Percentiles rank a stretch among this genome's conserved stretches.
phyloP scores from a whole-genome alignment of 2,329 filamentous ascomycete species.

The Apiospora sp. region DNA sequence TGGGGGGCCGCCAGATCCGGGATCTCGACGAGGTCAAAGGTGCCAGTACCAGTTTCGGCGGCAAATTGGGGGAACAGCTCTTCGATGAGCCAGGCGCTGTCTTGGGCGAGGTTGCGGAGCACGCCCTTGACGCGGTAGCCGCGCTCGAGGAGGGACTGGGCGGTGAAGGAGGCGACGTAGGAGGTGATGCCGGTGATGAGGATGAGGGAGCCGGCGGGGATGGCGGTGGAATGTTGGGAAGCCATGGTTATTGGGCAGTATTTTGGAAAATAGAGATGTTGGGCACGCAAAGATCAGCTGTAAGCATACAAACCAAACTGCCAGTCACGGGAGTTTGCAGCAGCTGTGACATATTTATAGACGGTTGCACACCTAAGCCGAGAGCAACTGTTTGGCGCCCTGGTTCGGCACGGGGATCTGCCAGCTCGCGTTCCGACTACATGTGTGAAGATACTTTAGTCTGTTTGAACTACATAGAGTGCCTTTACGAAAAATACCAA shows the following conservation, averaged over 20 bases:
- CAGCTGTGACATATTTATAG: no score
- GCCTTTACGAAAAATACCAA: no score
- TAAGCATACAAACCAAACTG: no score
- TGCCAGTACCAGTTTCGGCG: slow-evolving; percentile 35
- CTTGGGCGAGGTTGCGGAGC: slow-evolving; percentile 33
- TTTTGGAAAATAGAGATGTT: no score
- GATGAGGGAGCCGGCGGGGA: neutral
- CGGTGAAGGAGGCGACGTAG: slow-evolving; percentile 2
- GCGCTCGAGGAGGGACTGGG: slow-evolving; percentile 8
- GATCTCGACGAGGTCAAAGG: slow-evolving; percentile 49
- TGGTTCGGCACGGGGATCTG: no score
- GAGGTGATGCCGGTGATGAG: slow-evolving; percentile 12
- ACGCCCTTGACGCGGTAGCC: neutral
- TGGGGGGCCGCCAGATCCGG: slow-evolving; percentile 45
- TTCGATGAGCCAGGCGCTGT: slow-evolving; percentile 44
- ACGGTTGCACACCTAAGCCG: no score
- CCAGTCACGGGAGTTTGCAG: no score
- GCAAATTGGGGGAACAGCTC: slow-evolving; percentile 42
- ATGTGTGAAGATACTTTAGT: neutral
- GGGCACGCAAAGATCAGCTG: no score
- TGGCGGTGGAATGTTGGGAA: neutral
- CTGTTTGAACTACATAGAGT: no score
- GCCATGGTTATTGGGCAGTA: neutral
- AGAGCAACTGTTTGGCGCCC: no score
- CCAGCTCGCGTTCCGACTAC: no score